Percentiles rank a stretch among this genome's conserved stretches.
phyloP scores from a whole-genome alignment of 192 early-diverging fungal species.

The Coemansia sp. region DNA sequence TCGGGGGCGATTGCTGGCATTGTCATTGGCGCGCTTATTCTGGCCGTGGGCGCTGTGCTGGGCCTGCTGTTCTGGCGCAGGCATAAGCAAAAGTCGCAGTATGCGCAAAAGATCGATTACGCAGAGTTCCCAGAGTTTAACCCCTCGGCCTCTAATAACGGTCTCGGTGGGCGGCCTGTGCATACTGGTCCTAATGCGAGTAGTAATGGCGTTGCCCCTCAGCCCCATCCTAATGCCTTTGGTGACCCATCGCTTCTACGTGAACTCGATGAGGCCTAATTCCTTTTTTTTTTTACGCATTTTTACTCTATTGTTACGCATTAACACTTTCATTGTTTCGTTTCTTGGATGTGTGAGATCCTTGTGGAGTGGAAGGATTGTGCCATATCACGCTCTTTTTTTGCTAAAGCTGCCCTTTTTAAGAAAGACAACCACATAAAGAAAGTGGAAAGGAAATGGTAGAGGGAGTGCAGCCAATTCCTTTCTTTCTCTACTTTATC shows the following conservation, averaged over 20 bases:
- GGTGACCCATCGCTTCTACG: slow-evolving; percentile 24
- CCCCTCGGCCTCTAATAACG: slow-evolving; percentile 28
- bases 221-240: not conserved
- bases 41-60: slow-evolving; percentile 8
- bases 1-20: slow-evolving; percentile 41
- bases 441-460: no score
- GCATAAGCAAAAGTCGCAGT: slow-evolving; percentile 37
- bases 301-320: not conserved
- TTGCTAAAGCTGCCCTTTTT: no score
- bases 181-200: not conserved
- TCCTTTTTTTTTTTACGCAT: not conserved
- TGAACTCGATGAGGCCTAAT: slow-evolving; percentile 36
- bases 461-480: no score
- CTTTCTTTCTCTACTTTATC: no score
- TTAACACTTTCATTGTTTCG: not conserved
- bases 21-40: slow-evolving; percentile 22
- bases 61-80: slow-evolving; percentile 48
- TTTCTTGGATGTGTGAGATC: not conserved
- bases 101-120: slow-evolving; percentile 37
- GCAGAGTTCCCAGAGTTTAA: slow-evolving; percentile 48
- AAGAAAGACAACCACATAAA: no score
- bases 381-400: no score
- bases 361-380: not conserved
- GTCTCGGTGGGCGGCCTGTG: not conserved
- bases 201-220: not conserved